Conservation (phyloP, 2,329 filamentous ascomycete species). For the Cercospora nicotianae region DNA sequence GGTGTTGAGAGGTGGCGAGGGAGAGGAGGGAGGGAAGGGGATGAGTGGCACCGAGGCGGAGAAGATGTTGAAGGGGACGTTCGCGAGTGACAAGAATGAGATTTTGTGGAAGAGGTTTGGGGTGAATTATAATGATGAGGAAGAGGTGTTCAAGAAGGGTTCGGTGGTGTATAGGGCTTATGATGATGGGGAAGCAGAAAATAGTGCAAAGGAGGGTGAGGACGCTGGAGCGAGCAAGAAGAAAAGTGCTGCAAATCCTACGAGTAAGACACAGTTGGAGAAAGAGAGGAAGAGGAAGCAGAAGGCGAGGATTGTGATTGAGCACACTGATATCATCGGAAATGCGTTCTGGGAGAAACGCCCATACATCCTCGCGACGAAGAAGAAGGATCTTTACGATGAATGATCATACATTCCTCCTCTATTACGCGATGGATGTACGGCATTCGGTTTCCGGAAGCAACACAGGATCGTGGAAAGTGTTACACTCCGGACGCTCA, state of each 20-base stretch:
- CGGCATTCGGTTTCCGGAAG: not conserved
- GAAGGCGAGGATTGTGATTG: slow-evolving; percentile 77
- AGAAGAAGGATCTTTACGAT: slow-evolving; percentile 6
- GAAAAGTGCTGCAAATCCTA: slow-evolving; percentile 9
- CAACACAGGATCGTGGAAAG: not conserved
- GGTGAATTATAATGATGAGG: slow-evolving; percentile 98
- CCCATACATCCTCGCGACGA: slow-evolving; percentile 64
- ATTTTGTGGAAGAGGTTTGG: slow-evolving; percentile 85
- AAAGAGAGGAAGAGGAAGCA: slow-evolving; percentile 77
- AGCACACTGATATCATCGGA: slow-evolving; percentile 91
- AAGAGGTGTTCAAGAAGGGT: slow-evolving; percentile 88
- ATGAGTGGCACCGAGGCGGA: slow-evolving; percentile 78
- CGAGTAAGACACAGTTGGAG: slow-evolving; percentile 70
- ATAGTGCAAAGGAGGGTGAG: not conserved
- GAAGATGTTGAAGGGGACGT: slow-evolving; percentile 74
- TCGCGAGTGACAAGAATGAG: slow-evolving; percentile 90
- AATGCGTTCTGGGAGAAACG: slow-evolving; percentile 89
- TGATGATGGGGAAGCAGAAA: slow-evolving; percentile 36
- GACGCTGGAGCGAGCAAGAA: not conserved
- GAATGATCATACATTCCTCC: slow-evolving; percentile 1
- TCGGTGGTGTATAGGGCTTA: slow-evolving; percentile 73
- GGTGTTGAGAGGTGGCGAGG: slow-evolving; percentile 65
- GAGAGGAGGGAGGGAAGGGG: slow-evolving; percentile 33
- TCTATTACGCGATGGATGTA: not conserved
- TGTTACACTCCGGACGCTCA: not conserved